Base-by-base conservation (phyloP, 129 eudicot species). In the Silybum marianum region DNA sequence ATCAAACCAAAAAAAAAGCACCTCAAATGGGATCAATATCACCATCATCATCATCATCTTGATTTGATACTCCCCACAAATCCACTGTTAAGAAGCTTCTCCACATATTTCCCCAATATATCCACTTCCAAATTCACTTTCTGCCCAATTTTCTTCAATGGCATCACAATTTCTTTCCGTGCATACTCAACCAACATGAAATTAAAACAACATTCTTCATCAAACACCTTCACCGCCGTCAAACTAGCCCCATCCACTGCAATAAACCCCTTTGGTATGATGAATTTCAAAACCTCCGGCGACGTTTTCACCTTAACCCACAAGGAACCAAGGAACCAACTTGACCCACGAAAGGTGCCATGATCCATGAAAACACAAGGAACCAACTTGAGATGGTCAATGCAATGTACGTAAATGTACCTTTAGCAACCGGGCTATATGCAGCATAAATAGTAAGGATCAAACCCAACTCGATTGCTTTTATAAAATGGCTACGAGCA, bases 41-140 rank as follows among this genome's bases (percentile, higher is more conserved):
- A n/a, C n/a, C n/a, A n/a, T n/a, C 62, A 48, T 48, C 19, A 48
- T 48, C 62, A 48, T 74, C 84, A 80, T n/a, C 85, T 66, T 0
- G 82, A 81, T 62, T 86, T 92, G 62, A 83, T 80, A 66, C 88
- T 82, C 22, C 84, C 90, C 19, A 88, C 83, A 84, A 95, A 89
- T 4, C 98, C 97, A 54, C 84, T 82, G 78, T 85, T 87, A 5
- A 95, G 90, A 81, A 92, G 85, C 88, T 96, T 90, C 85, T 95
- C 97, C 11, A 92, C 96, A 84, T 95, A 92, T 65, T 92, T 92
- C 7, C 98, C 98, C 87, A 95, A 86, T 62, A 95, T 88, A 87
- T 92, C 98, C 42, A 92, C 98, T 87, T 95, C 98, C 86, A 95
- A 74, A 88, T 92, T 95, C 84, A 95, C 98, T 94, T 92, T 95